A percentile compares a stretch with the other conserved stretches of the same genome.
These are phyloP conservation scores for Leptoxyphium fumago DNA, from an alignment of 2,329 filamentous ascomycete genomes.

Conservation along the genomic window DNA sequence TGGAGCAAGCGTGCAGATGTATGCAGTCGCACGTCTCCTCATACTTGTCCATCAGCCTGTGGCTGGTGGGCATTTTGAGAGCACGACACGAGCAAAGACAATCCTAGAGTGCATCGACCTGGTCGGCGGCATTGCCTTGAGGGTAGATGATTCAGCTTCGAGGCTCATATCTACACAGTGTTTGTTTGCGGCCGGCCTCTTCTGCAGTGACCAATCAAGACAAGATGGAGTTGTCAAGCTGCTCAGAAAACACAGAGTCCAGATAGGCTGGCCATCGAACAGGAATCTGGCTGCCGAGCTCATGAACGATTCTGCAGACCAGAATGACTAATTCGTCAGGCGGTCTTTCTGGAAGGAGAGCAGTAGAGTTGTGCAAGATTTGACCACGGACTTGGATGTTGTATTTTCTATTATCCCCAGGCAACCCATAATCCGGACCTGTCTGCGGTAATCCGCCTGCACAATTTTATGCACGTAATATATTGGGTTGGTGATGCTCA, in stretches of 20 bases:
- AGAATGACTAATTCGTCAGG: too few relatives aligned
- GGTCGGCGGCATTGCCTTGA: constrained; percentile 37
- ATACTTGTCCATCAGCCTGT: constrained; percentile 39
- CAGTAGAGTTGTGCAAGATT: too few relatives aligned
- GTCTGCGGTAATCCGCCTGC: too few relatives aligned
- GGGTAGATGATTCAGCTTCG: constrained; percentile 26
- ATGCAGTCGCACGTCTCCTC: constrained; percentile 39
- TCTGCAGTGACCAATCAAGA: constrained; percentile 25
- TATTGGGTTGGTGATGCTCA: too few relatives aligned
- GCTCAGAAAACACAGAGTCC: constrained; percentile 23
- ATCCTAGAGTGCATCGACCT: constrained; percentile 33
- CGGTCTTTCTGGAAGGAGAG: too few relatives aligned
- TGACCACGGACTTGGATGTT: too few relatives aligned
- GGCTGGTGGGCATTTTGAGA: constrained; percentile 34
- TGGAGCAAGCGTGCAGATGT: constrained; percentile 36
- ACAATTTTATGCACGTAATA: too few relatives aligned
- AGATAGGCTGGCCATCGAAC: constrained; percentile 28
- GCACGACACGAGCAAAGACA: constrained; percentile 28
- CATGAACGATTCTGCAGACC: neutral
- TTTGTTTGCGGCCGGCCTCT: constrained; percentile 28
- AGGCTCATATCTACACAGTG: constrained; percentile 31
- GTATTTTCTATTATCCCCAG: too few relatives aligned
- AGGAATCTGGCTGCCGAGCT: constrained; percentile 15
- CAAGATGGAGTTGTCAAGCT: constrained; percentile 24
- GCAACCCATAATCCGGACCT: too few relatives aligned